Evolutionary conservation across 441 rosid genomes (phyloP), one percentile per base, ranked within the genome.

Genomic region (Hura crepitans): DNA sequence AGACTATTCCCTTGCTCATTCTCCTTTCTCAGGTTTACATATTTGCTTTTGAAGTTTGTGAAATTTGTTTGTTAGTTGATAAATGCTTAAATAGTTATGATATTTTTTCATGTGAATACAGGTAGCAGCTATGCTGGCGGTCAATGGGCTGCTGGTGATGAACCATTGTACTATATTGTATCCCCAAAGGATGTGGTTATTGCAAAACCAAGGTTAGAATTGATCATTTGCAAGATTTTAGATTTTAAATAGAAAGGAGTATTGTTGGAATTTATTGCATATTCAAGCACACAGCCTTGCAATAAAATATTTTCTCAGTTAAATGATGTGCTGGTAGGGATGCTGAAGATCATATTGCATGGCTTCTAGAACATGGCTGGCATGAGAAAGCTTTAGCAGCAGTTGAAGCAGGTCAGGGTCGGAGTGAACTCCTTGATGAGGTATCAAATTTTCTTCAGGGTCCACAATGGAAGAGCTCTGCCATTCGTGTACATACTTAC

Each of bases 111-210:
- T 74, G 63, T 77, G 72, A 75, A 59, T 80, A 42, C 82, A 96
- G 99, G 99, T 80, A 93, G 97, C 79, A 93, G 99, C 75, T 89
- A 96, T 77, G 97, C 93, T 80, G 97, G 99, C 74, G 98, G 99
- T 68, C 99, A 91, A 81, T 96, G 99, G 99, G 96, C 97, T 68
- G 93, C 99, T 84, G 98, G 98, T 73, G 97, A 93, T 81, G 99
- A 96, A 75, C 97, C 99, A 30, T 60, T 87, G 72, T 96, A 89
- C 82, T 93, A 96, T 82, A 69, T 96, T 66, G 97, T 96, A 63
- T 96, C 99, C n/a, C 99, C 96, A 25, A 96, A 96, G 83, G 97
- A 93, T 81, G 96, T 96, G 68, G 97, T 96, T 75, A 91, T 96
- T 79, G 97, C 99, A 81, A 96, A 96, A 77, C 96, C 98, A 73